Conservation (phyloP, 2,329 filamentous ascomycete species). For the Aureobasidium sp. region DNA sequence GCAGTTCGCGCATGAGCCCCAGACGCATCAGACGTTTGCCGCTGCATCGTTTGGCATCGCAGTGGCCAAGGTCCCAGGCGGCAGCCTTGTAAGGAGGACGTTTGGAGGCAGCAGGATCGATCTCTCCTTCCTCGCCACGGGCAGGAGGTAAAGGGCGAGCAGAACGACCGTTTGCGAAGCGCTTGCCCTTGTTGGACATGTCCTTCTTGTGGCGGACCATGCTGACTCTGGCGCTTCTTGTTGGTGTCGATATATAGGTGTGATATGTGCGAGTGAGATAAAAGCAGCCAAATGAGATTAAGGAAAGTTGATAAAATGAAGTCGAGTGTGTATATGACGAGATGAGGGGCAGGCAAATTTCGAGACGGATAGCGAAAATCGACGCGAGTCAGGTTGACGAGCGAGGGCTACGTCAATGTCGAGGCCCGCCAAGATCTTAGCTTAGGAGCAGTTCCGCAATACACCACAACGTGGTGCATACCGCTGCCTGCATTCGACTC, state of each 20-base stretch:
- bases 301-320: not conserved
- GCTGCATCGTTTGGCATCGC: constrained; percentile 92
- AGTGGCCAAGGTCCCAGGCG: constrained; percentile 97
- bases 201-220: constrained; percentile 99
- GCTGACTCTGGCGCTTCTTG: not conserved
- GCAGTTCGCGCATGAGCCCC: constrained; percentile 86
- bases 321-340: not conserved
- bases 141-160: constrained; percentile 14
- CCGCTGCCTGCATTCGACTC: not conserved
- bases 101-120: constrained; percentile 22
- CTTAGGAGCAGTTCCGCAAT: not conserved
- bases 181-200: constrained; percentile 63
- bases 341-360: constrained; percentile 1
- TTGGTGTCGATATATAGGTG: not conserved
- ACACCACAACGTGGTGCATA: constrained; percentile 3
- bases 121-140: constrained; percentile 18
- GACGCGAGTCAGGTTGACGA: not conserved
- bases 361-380: not conserved
- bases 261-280: not conserved
- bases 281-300: not conserved
- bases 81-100: constrained; percentile 73
- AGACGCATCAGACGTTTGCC: constrained; percentile 90
- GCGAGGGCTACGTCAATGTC: not conserved
- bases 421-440: not conserved
- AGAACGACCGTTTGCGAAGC: constrained; percentile 33